Base-by-base conservation (phyloP, 257 asterid species). In the Solanum boliviense region DNA sequence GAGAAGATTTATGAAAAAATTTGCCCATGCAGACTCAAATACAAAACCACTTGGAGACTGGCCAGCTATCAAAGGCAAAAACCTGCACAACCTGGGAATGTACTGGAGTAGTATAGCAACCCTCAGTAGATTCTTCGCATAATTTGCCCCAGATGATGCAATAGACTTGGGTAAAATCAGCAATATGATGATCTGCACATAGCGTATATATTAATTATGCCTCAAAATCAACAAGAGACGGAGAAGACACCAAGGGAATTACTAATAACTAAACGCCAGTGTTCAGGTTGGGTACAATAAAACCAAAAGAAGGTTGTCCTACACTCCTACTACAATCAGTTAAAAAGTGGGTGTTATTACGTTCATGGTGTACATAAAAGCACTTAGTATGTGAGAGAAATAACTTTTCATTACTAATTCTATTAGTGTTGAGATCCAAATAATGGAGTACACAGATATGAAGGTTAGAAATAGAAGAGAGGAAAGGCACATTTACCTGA, bases 21-120 rank as follows among this genome's bases (percentile, higher is more conserved):
- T 95, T 20, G 98, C 93, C 98, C 98, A 96, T 31, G 96, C 98
- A 9, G 98, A 92, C 93, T 94, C 98, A 18, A 96, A 96, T 84
- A 93, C 83, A 91, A 96, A 93, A 91, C 98, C 98, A 46, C 92
- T 92, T 62, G 96, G 91, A 84, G 98, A 93, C 84, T 92, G 97
- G 78, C 98, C 98, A 65, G 93, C 95, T 74, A 94, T 90, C 86
- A 94, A 86, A 89, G 95, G 96, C 87, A 96, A 89, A 91, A 96
- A 93, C 92, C 98, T 93, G 91, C 75, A 93, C 89, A 96, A 86
- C 88, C 98, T 90, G 11, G 98, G 98, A 90, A 94, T 65, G 87
- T 94, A 95, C 93, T 96, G 98, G 87, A 90, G 83, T 62, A 96
- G 92, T 87, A 96, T 90, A 78, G 94, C 94, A 84, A 92, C 88